Evolutionary conservation across 2,329 filamentous ascomycete genomes (phyloP).

Genomic region (Neopestalotiopsis sp.): DNA sequence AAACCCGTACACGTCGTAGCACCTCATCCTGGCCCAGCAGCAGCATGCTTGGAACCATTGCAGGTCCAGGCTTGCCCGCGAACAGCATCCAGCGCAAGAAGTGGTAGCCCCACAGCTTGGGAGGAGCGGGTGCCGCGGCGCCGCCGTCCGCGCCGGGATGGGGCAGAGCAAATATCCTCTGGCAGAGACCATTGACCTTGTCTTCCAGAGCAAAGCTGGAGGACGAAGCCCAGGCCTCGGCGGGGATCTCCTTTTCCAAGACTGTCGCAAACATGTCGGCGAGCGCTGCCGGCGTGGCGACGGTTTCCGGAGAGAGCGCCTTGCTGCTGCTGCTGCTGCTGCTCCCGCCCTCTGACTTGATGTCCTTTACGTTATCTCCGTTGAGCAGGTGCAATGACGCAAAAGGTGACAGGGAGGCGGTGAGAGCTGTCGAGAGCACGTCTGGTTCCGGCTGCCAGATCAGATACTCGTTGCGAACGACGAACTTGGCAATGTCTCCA

Average conservation of each 20-base stretch:
- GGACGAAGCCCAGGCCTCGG: constrained; percentile 26
- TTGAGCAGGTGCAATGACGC: not conserved
- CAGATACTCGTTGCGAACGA: constrained; percentile 31
- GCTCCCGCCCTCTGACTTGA: not conserved
- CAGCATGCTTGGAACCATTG: constrained; percentile 30
- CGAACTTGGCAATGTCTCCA: constrained; percentile 21
- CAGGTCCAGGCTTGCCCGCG: constrained; percentile 30
- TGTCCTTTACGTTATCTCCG: not conserved
- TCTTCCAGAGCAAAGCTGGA: not conserved
- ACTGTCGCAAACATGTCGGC: constrained; percentile 22
- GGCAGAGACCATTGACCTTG: constrained; percentile 25
- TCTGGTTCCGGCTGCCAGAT: constrained; percentile 31
- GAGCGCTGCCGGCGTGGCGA: constrained; percentile 22
- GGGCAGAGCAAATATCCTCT: constrained; percentile 24
- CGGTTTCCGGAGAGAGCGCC: not conserved
- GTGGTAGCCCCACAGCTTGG: constrained; percentile 31
- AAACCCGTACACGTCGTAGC: constrained; percentile 28
- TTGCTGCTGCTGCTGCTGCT: too few species aligned
- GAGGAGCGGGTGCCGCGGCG: not conserved
- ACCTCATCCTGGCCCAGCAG: constrained; percentile 34
- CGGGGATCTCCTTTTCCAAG: constrained; percentile 24
- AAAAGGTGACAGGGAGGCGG: not conserved
- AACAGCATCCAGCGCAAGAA: constrained; percentile 36
- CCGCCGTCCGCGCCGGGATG: constrained; percentile 8
- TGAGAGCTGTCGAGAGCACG: constrained; percentile 18